Evolutionary conservation across 345 rosid species (phyloP).

Genomic region (Citropsis articulata): DNA sequence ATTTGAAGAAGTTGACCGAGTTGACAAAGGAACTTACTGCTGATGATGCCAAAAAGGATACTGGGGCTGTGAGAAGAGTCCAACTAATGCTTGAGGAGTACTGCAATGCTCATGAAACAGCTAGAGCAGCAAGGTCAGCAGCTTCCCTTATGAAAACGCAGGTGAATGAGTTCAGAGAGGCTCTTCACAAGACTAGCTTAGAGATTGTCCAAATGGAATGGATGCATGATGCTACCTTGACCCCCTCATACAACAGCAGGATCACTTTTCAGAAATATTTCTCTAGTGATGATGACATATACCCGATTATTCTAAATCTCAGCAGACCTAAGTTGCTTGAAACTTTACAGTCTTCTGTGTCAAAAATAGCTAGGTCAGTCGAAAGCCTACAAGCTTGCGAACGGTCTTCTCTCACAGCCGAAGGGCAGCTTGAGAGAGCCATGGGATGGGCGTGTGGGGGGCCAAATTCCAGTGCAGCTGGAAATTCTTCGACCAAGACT

Average conservation of each 20-base stretch:
- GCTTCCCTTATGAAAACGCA: constrained; percentile 69
- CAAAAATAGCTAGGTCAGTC: constrained; percentile 58
- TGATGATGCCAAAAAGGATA: constrained; percentile 45
- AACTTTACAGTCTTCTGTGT: constrained; percentile 50
- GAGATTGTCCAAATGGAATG: constrained; percentile 92
- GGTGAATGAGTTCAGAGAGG: constrained; percentile 67
- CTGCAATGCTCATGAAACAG: constrained; percentile 82
- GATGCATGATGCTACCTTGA: constrained; percentile 64
- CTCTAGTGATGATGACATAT: constrained; percentile 44
- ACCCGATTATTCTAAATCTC: constrained; percentile 59
- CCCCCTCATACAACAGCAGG: constrained; percentile 60
- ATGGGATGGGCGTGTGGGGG: constrained; percentile 99
- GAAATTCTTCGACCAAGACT: constrained; percentile 55
- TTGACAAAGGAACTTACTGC: constrained; percentile 32
- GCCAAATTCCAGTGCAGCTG: constrained; percentile 50
- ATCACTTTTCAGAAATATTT: constrained; percentile 54
- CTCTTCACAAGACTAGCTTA: constrained; percentile 57
- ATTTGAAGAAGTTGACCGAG: constrained; percentile 46
- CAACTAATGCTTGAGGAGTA: constrained; percentile 81
- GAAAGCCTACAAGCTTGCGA: constrained; percentile 78
- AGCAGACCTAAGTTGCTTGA: constrained; percentile 70
- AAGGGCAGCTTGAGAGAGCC: constrained; percentile 93
- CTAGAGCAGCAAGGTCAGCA: constrained; percentile 73
- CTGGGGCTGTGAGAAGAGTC: constrained; percentile 49
- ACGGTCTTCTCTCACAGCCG: constrained; percentile 61